Evolutionary conservation across 2,329 filamentous ascomycete genomes (phyloP).

Genomic region (Akanthomyces dipterigenus): DNA sequence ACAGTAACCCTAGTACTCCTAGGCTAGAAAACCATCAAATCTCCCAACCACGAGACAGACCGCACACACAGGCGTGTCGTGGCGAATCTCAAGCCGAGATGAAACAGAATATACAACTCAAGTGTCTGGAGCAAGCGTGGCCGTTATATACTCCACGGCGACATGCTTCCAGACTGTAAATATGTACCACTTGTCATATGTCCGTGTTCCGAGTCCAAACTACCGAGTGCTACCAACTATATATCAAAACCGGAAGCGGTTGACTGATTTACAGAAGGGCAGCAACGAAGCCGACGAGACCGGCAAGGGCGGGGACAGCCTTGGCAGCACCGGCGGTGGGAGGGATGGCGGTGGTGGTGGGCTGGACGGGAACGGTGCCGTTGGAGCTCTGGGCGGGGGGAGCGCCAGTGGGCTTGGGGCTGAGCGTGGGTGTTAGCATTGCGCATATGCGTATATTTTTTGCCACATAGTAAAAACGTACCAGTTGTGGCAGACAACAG

Average conservation of each 20-base stretch:
- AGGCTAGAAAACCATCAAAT: constrained; percentile 10
- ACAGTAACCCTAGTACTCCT: constrained; percentile 10
- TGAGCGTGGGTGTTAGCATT: neutral
- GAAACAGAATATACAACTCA: constrained; percentile 14
- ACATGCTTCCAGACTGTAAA: constrained; percentile 18
- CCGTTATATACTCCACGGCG: constrained; percentile 1
- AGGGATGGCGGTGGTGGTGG: constrained; percentile 22
- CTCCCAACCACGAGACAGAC: constrained; percentile 8
- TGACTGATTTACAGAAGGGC: constrained; percentile 48
- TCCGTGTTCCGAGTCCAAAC: constrained; percentile 27
- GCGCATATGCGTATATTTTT: too few relatives aligned
- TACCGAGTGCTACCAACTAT: constrained; percentile 17
- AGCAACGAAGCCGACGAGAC: constrained; percentile 53
- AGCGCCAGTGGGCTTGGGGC: constrained; percentile 12
- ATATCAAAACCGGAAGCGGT: constrained; percentile 29
- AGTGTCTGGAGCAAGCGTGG: neutral
- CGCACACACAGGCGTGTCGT: constrained; percentile 4
- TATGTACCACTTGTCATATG: constrained; percentile 24
- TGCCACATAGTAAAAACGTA: too few relatives aligned
- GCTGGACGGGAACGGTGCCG: constrained; percentile 27
- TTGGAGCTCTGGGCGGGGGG: constrained; percentile 23
- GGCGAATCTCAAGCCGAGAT: constrained; percentile 6
- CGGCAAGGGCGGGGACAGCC: constrained; percentile 51
- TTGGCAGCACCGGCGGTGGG: constrained; percentile 50
- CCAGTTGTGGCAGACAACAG: constrained; percentile 49